Evolutionary conservation across 495 filamentous ascomycete genomes (phyloP).

Genomic region (Tetracladium marchalianum): DNA sequence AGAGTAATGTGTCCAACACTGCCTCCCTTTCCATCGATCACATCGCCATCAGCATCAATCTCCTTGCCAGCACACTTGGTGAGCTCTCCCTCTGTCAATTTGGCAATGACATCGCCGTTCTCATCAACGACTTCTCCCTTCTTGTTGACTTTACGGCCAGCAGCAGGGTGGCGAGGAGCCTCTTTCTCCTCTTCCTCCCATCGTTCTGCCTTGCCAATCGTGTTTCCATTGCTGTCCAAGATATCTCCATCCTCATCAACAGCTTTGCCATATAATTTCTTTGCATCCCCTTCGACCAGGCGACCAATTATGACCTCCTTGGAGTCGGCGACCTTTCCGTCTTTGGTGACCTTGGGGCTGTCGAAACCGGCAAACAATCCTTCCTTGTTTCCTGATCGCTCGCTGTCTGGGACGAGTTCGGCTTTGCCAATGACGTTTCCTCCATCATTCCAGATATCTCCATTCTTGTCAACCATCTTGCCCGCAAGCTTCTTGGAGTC

Average conservation of each 20-base stretch:
- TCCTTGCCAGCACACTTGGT: slow-evolving; percentile 62
- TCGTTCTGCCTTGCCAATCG: slow-evolving; percentile 69
- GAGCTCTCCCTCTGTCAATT: slow-evolving; percentile 65
- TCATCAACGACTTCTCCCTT: slow-evolving; percentile 76
- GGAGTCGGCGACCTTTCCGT: slow-evolving; percentile 56
- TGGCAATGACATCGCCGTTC: slow-evolving; percentile 72
- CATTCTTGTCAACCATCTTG: slow-evolving; percentile 72
- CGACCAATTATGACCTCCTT: slow-evolving; percentile 62
- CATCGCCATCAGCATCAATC: slow-evolving; percentile 80
- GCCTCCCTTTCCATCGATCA: slow-evolving; percentile 73
- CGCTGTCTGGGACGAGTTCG: slow-evolving; percentile 66
- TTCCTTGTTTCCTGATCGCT: slow-evolving; percentile 56
- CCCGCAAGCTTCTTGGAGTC: slow-evolving; percentile 61
- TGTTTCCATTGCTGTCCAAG: slow-evolving; percentile 72
- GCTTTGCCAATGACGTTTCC: slow-evolving; percentile 72
- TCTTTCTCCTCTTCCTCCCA: slow-evolving; percentile 72
- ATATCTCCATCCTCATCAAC: slow-evolving; percentile 83
- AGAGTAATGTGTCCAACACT: slow-evolving; percentile 73
- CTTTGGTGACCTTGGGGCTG: slow-evolving; percentile 62
- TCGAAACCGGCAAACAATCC: slow-evolving; percentile 73
- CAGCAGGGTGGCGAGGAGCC: slow-evolving; percentile 56
- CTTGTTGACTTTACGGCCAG: slow-evolving; percentile 67
- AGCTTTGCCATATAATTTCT: slow-evolving; percentile 58
- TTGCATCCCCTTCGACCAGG: slow-evolving; percentile 60
- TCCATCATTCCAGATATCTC: slow-evolving; percentile 70